These are phyloP conservation scores for Torulaspora globosa DNA, from an alignment of 1,139 yeast species.

Conservation along the genomic window DNA sequence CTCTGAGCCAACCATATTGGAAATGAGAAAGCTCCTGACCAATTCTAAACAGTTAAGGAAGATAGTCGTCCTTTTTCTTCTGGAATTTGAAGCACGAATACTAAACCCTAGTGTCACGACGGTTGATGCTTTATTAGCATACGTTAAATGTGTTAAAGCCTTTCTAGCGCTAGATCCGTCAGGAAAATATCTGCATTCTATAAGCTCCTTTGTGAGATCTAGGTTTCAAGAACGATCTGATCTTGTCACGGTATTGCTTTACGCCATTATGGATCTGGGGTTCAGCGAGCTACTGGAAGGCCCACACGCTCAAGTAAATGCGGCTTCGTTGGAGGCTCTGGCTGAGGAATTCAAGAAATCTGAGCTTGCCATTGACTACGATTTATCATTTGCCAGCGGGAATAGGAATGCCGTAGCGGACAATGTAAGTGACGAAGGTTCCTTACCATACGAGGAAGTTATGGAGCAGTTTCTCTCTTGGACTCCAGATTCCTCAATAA, in stretches of 20 bases:
- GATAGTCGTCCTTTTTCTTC: constrained; percentile 48
- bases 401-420: background rate
- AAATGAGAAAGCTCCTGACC: constrained; percentile 49
- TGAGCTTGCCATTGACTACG: constrained; percentile 14
- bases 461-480: constrained; percentile 46
- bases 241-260: constrained; percentile 63
- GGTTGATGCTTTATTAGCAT: constrained; percentile 62
- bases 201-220: constrained; percentile 27
- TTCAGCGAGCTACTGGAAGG: constrained; percentile 32
- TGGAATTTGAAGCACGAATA: constrained; percentile 47
- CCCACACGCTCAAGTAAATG: constrained; percentile 4
- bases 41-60: constrained; percentile 26
- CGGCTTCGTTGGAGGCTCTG: constrained; percentile 4
- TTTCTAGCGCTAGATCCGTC: constrained; percentile 80
- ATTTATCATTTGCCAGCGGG: background rate
- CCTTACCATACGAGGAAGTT: constrained; percentile 19
- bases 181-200: constrained; percentile 47
- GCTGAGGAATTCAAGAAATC: constrained; percentile 16
- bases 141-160: constrained; percentile 67
- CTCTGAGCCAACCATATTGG: constrained; percentile 58
- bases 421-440: background rate
- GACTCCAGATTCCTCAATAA: constrained; percentile 92
- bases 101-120: constrained; percentile 85
- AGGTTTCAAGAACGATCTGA: constrained; percentile 69
- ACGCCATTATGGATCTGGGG: constrained; percentile 59